Percentiles rank a stretch among this genome's conserved stretches.
Conservation (phyloP, 768 basidiomycete genomes). For the Lactarius evosmus region DNA sequence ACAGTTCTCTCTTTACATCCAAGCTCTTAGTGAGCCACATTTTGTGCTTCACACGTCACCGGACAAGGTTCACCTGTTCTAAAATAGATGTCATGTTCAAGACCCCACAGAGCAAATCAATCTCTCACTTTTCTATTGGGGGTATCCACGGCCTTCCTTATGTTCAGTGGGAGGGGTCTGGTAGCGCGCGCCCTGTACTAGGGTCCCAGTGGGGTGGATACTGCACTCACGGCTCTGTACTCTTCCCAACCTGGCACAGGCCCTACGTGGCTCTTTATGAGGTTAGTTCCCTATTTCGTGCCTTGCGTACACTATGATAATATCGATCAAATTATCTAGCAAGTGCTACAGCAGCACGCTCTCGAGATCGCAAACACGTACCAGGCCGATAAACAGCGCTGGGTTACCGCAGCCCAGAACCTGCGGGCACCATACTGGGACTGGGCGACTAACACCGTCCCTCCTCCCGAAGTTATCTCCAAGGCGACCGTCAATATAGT, state of each 20-base stretch:
- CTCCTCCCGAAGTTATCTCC: slow-evolving; percentile 42
- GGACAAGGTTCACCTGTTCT: not conserved
- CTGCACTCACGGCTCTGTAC: slow-evolving; percentile 51
- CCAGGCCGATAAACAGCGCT: slow-evolving; percentile 28
- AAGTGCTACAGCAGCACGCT: slow-evolving; percentile 45
- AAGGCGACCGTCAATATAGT: slow-evolving; percentile 37
- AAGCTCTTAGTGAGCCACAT: slow-evolving; percentile 44
- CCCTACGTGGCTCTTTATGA: slow-evolving; percentile 51
- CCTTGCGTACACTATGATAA: not conserved
- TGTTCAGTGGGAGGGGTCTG: slow-evolving; percentile 43
- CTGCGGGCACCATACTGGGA: slow-evolving; percentile 51
- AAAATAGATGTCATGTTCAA: slow-evolving; percentile 35
- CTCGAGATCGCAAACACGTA: slow-evolving; percentile 43
- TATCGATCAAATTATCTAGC: slow-evolving; percentile 35
- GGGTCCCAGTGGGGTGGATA: slow-evolving; percentile 43
- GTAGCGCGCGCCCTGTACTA: slow-evolving; percentile 30
- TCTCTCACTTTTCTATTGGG: slow-evolving; percentile 45
- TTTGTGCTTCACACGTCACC: not conserved
- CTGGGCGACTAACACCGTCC: slow-evolving; percentile 43
- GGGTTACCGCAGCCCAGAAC: slow-evolving; percentile 37
- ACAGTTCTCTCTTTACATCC: slow-evolving; percentile 50
- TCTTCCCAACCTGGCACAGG: slow-evolving; percentile 58
- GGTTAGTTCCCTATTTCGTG: slow-evolving; percentile 34
- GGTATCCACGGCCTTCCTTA: slow-evolving; percentile 55
- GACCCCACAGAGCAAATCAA: slow-evolving; percentile 34